Conservation (phyloP, 2,329 filamentous ascomycete genomes). For the Elsinoe australis region DNA sequence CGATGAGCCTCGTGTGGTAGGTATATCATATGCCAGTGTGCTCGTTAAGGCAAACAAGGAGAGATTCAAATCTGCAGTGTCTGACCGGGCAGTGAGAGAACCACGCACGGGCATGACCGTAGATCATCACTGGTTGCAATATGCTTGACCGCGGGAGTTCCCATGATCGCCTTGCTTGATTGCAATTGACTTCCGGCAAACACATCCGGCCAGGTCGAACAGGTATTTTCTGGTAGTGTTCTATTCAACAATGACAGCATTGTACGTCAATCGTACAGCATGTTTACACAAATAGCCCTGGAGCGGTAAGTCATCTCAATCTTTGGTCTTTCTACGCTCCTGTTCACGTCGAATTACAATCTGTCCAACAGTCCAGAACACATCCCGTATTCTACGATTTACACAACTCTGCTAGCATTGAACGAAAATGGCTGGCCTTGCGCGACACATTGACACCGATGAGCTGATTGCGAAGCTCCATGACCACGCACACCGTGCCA, state of each 20-base stretch:
- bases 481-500: conserved; percentile 33
- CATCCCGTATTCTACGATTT: too few relatives aligned
- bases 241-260: conserved; percentile 8
- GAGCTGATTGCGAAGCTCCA: conserved; percentile 49
- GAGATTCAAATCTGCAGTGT: too few relatives aligned
- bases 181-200: conserved; percentile 13
- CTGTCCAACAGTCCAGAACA: too few relatives aligned
- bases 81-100: too few relatives aligned
- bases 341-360: too few relatives aligned
- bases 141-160: conserved; percentile 3
- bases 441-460: conserved; percentile 40
- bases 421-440: conserved; percentile 39
- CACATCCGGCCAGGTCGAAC: neutral
- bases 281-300: too few relatives aligned
- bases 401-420: neutral
- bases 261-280: conserved; percentile 2
- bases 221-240: neutral
- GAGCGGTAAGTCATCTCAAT: too few relatives aligned
- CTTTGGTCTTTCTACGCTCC: too few relatives aligned
- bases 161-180: conserved; percentile 14
- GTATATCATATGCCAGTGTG: too few relatives aligned
- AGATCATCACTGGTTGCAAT: conserved; percentile 3
- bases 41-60: neutral
- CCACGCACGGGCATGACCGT: too few relatives aligned
- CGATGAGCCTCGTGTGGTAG: too few relatives aligned